Base-by-base conservation (phyloP, 345 rosid species). In the Pugionium cornutum region DNA sequence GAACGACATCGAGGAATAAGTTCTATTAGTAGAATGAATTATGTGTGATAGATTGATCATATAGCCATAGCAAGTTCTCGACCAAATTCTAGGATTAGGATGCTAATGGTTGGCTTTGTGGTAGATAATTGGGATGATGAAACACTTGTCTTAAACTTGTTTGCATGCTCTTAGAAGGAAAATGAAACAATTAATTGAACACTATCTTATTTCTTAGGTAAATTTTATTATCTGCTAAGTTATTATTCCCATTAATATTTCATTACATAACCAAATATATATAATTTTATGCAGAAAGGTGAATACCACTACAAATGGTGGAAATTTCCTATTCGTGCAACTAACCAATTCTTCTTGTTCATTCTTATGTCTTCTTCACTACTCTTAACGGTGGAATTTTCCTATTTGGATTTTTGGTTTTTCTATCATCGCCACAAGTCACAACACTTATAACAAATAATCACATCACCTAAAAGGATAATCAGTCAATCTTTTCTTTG, bases 281-380 rank as follows among this genome's bases (percentile, higher is more conserved):
- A 18, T 18, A 18, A 18, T 18, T 9, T 26, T 53, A 25, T 47
- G 36, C n/a, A 28, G 18, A 49, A 55, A 62, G 49, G 30, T 39
- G 5, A 62, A 30, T 18, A 18, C 53, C 69, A 72, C 59, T 64
- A 57, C 1, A 65, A 37, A 43, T 66, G 72, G 67, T 73, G 76
- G 76, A 45, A 73, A 2, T 59, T 66, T 66, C 76, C 76, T 73
- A 73, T 73, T 73, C 35, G 51, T 72, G 76, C 67, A 66, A 66
- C 67, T 73, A 72, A 66, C 59, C 36, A 26, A 56, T 43, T 65
- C 41, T 58, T 43, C 54, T 42, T 5, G 40, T 58, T 65, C 67
- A 58, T 73, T 28, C 70, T 72, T 43, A 35, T 43, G 70, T 9
- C 55, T 65, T 58, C 43, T 58, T 53, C 71, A 65, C 67, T 34